Conservation (phyloP, 257 asterid genomes). For the Lithospermum erythrorhizon region DNA sequence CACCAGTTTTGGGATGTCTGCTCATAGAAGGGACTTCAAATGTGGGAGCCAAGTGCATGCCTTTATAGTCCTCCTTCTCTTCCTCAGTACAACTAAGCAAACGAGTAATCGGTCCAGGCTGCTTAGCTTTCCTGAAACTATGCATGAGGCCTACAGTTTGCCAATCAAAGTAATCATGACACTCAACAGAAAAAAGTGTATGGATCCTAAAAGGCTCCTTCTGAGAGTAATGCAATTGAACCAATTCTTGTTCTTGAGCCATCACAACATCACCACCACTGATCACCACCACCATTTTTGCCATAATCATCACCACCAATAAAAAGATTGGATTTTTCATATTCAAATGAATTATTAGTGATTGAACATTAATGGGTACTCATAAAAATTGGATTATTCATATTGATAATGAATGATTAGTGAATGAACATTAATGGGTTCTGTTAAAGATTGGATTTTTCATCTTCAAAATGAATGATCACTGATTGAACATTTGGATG, state of each 20-base stretch:
- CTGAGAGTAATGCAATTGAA: background rate
- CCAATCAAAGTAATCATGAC: constrained; percentile 97
- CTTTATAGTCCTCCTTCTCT: constrained; percentile 50
- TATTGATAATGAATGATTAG: background rate
- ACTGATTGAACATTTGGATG: background rate
- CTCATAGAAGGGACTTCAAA: constrained; percentile 95
- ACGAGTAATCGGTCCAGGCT: constrained; percentile 91
- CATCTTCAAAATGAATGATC: background rate
- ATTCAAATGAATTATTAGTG: background rate
- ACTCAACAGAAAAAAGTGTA: constrained; percentile 89
- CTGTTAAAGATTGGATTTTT: background rate
- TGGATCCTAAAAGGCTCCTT: constrained; percentile 72
- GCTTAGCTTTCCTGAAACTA: constrained; percentile 63
- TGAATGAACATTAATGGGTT: background rate
- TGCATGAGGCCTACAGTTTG: constrained; percentile 95
- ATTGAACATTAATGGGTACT: background rate
- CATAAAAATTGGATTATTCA: background rate
- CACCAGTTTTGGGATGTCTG: constrained; percentile 55
- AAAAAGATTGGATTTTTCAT: background rate
- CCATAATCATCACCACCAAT: background rate
- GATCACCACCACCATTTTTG: background rate
- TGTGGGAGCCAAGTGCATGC: constrained; percentile 96
- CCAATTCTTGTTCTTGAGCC: background rate
- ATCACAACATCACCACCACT: background rate
- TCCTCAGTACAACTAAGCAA: constrained; percentile 82